These are phyloP conservation scores for Potentilla sterilis DNA, from an alignment of 306 rosid genomes.

Conservation along the genomic window DNA sequence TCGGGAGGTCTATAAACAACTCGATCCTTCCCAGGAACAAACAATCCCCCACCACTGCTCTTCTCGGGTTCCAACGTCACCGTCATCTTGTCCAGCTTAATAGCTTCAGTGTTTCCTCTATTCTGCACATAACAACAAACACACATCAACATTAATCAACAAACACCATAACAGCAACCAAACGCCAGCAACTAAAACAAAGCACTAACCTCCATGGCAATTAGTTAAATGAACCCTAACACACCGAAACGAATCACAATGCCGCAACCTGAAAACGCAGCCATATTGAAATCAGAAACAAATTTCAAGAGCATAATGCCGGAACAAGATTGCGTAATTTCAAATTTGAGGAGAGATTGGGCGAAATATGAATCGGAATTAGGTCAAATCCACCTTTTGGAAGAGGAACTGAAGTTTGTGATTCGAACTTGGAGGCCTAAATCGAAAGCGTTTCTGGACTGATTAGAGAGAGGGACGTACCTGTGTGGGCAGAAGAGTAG, in stretches of 20 bases:
- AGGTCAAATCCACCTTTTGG: not conserved
- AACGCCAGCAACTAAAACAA: not conserved
- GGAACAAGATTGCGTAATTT: not conserved
- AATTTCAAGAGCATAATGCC: not conserved
- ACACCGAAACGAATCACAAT: not conserved
- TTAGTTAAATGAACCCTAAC: too few relatives aligned
- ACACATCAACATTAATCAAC: not conserved
- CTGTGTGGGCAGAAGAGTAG: slow-evolving; percentile 7
- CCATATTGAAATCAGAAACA: not conserved
- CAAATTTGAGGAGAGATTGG: not conserved
- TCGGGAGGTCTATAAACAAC: slow-evolving; percentile 62
- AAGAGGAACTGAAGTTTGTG: not conserved
- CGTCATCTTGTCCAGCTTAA: slow-evolving; percentile 59
- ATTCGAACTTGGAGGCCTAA: not conserved
- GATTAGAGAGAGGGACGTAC: not conserved
- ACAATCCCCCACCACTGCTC: slow-evolving; percentile 51
- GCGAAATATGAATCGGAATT: not conserved
- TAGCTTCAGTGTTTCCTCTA: slow-evolving; percentile 32
- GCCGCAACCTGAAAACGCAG: slow-evolving; percentile 14
- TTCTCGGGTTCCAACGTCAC: slow-evolving; percentile 64
- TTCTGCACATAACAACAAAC: slow-evolving; percentile 40
- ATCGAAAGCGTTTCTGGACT: not conserved
- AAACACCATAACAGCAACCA: not conserved
- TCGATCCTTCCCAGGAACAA: slow-evolving; percentile 77
- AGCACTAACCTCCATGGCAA: slow-evolving; percentile 35